phyloP scores from a whole-genome alignment of 495 filamentous ascomycete species.

The Neurospora intermedia region DNA sequence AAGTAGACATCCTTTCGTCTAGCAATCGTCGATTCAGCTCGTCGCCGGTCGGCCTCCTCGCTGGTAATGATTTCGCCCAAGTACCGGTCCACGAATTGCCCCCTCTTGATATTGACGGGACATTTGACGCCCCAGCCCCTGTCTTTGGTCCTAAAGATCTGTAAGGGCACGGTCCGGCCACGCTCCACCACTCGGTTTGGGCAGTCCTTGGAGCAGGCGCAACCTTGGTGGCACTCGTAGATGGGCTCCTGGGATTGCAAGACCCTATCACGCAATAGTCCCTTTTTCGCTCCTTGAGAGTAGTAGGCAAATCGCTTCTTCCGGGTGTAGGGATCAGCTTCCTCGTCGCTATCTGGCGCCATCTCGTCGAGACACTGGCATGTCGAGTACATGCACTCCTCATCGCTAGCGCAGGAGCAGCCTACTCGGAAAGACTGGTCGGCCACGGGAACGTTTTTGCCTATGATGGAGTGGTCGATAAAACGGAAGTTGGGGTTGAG shows the following conservation, averaged over 20 bases:
- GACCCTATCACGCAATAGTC: constrained; percentile 32
- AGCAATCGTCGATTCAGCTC: constrained; percentile 34
- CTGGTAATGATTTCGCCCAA: constrained; percentile 78
- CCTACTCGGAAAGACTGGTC: constrained; percentile 41
- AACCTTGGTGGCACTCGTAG: constrained; percentile 72
- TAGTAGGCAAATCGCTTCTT: constrained; percentile 35
- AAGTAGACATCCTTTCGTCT: constrained; percentile 58
- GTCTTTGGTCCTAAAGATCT: constrained; percentile 69
- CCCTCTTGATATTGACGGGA: constrained; percentile 52
- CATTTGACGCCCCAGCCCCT: constrained; percentile 81
- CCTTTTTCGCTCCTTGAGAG: constrained; percentile 29
- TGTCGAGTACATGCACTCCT: constrained; percentile 35
- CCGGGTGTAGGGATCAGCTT: constrained; percentile 5
- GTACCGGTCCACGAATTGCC: constrained; percentile 84
- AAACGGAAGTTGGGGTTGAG: constrained; percentile 44
- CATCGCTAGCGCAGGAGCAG: constrained; percentile 38
- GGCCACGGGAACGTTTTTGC: constrained; percentile 33
- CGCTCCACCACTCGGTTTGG: constrained; percentile 73
- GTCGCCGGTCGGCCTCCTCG: constrained; percentile 55
- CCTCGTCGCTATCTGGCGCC: constrained; percentile 24
- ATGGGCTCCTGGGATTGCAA: constrained; percentile 51
- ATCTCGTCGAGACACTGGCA: constrained; percentile 47
- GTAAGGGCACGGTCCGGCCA: constrained; percentile 60
- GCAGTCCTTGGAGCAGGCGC: constrained; percentile 55
- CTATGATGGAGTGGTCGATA: constrained; percentile 35